Conservation (phyloP, 2,329 filamentous ascomycete genomes). For the Anisogramma anomala region DNA sequence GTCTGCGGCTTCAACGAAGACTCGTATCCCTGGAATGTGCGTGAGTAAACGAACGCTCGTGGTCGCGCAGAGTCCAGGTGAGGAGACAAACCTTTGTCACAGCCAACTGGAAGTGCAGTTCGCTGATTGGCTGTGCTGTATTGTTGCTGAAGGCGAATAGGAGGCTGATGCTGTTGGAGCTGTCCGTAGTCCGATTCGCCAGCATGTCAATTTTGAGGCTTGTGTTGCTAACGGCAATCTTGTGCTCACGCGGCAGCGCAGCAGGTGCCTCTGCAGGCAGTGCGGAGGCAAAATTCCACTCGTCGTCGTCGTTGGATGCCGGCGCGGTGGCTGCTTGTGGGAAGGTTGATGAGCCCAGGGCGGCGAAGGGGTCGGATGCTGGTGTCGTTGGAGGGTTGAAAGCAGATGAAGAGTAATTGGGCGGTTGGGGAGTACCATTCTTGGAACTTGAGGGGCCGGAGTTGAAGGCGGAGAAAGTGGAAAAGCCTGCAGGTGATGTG, state of each 20-base stretch:
- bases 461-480: conserved; percentile 43
- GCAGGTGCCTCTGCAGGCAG: conserved; percentile 49
- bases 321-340: conserved; percentile 23
- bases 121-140: conserved; percentile 56
- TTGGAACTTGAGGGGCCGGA: conserved; percentile 39
- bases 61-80: background rate
- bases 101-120: conserved; percentile 82
- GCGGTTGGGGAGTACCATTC: conserved; percentile 41
- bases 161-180: conserved; percentile 52
- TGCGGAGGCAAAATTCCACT: conserved; percentile 88
- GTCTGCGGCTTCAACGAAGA: conserved; percentile 78
- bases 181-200: conserved; percentile 46
- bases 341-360: conserved; percentile 30
- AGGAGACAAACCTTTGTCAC: conserved; percentile 66
- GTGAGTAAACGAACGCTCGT: background rate
- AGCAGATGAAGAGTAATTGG: conserved; percentile 33
- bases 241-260: conserved; percentile 45
- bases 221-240: conserved; percentile 57
- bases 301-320: conserved; percentile 58
- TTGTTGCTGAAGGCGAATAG: conserved; percentile 77
- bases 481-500: conserved; percentile 33
- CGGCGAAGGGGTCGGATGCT: conserved; percentile 41
- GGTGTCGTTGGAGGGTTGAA: conserved; percentile 34
- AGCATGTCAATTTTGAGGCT: conserved; percentile 62
- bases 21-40: conserved; percentile 56